Conservation (phyloP, 2,329 filamentous ascomycete species). For the Pyrenophora seminiperda region DNA sequence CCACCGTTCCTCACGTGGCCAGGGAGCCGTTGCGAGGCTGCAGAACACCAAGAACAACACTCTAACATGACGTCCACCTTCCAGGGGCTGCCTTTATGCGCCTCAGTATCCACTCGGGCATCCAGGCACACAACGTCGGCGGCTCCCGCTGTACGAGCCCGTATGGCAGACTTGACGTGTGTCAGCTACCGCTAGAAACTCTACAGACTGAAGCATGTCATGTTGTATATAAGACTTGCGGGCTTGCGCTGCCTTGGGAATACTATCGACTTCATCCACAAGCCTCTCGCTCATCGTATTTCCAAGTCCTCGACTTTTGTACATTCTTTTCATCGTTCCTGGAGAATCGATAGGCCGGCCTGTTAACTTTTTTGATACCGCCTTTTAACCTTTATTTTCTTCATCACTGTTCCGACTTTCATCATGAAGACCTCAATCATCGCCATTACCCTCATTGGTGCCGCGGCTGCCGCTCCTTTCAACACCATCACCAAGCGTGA, state of each 20-base stretch:
- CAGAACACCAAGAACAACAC: constrained; percentile 14
- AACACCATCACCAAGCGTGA: constrained; percentile 50
- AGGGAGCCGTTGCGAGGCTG: constrained; percentile 16
- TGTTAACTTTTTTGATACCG: constrained; percentile 27
- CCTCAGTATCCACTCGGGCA: constrained; percentile 16
- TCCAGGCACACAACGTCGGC: constrained; percentile 14
- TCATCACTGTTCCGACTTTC: constrained; percentile 5
- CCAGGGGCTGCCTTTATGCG: constrained; percentile 37
- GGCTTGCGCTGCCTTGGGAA: constrained; percentile 18
- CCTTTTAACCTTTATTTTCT: constrained; percentile 8
- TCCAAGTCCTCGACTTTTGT: constrained; percentile 26
- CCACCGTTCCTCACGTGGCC: constrained; percentile 8
- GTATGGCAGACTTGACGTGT: constrained; percentile 25
- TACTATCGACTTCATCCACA: constrained; percentile 24
- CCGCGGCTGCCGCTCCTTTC: constrained; percentile 36
- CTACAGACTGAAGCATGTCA: constrained; percentile 14
- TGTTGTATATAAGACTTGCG: constrained; percentile 38
- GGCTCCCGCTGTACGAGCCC: constrained; percentile 12
- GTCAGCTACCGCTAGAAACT: constrained; percentile 19
- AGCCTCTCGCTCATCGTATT: constrained; percentile 36
- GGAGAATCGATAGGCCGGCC: constrained; percentile 47
- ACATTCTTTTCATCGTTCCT: constrained; percentile 46
- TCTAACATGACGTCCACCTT: constrained; percentile 10
- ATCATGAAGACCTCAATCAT: constrained; percentile 46
- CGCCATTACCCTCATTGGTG: constrained; percentile 37